Evolutionary conservation across 2,329 filamentous ascomycete species (phyloP).

Genomic region (Polychaeton citri): DNA sequence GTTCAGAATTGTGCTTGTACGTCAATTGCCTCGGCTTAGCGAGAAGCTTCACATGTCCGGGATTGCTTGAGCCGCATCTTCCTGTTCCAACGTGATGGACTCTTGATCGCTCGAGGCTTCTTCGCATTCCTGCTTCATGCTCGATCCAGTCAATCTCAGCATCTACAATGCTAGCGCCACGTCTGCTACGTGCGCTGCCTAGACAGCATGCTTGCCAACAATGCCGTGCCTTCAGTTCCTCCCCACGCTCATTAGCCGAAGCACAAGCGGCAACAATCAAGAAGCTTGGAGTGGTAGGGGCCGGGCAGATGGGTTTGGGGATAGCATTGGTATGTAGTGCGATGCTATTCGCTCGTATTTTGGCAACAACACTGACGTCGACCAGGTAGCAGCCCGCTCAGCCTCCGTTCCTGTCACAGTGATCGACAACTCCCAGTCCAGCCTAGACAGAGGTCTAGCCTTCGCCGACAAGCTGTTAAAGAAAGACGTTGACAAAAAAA

Average conservation of each 20-base stretch:
- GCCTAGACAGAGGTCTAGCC: slow-evolving; percentile 75
- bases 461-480: slow-evolving; percentile 91
- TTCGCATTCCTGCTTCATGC: too few relatives aligned
- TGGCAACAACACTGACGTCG: slow-evolving; percentile 33
- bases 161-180: too few relatives aligned
- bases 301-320: slow-evolving; percentile 67
- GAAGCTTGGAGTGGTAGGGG: slow-evolving; percentile 79
- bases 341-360: background rate
- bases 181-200: too few relatives aligned
- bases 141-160: too few relatives aligned
- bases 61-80: too few relatives aligned
- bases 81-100: too few relatives aligned
- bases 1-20: too few relatives aligned
- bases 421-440: slow-evolving; percentile 70
- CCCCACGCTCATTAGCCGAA: slow-evolving; percentile 28
- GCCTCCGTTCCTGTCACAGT: slow-evolving; percentile 74
- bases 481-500: slow-evolving; percentile 82
- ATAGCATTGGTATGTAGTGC: background rate
- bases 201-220: too few relatives aligned
- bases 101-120: too few relatives aligned
- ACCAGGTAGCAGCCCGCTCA: slow-evolving; percentile 77
- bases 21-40: too few relatives aligned
- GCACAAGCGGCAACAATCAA: slow-evolving; percentile 62
- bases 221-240: slow-evolving; percentile 53
- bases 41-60: too few relatives aligned